Evolutionary conservation across 176 grass and related monocot species (phyloP).

Genomic region (Oryza meridionalis): DNA sequence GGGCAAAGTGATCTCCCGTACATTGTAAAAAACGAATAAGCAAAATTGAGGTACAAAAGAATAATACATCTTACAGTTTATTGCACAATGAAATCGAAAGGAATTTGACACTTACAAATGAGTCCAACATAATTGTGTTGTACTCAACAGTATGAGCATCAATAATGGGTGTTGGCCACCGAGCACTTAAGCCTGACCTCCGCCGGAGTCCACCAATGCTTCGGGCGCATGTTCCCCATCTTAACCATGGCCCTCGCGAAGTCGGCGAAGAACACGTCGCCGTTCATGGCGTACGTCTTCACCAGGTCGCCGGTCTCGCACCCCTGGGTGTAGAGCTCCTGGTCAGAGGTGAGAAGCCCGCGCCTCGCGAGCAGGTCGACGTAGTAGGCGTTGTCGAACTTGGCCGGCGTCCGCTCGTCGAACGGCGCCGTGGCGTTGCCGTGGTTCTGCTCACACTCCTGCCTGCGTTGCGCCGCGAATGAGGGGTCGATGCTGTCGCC

Average conservation of each 20-base stretch:
- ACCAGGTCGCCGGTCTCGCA: constrained; percentile 41
- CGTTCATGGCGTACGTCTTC: constrained; percentile 32
- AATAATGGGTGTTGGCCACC: constrained; percentile 42
- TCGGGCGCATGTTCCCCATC: constrained; percentile 50
- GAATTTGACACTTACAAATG: too few species aligned
- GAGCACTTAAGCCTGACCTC: constrained; percentile 68
- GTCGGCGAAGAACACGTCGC: constrained; percentile 42
- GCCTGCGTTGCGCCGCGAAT: not conserved
- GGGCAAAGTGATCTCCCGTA: too few species aligned
- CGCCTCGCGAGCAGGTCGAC: constrained; percentile 42
- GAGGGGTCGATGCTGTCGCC: constrained; percentile 14
- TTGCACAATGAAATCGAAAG: too few species aligned
- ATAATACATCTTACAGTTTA: too few species aligned
- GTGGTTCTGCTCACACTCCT: constrained; percentile 34
- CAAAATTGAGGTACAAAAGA: too few species aligned
- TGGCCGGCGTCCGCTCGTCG: not conserved
- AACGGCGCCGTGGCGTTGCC: not conserved
- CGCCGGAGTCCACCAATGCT: constrained; percentile 21
- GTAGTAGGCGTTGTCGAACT: constrained; percentile 69
- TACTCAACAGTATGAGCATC: not conserved
- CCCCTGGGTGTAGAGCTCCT: constrained; percentile 53
- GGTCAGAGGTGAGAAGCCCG: constrained; percentile 66
- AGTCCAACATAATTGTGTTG: too few species aligned
- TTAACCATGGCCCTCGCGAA: constrained; percentile 61
- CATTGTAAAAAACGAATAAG: too few species aligned